phyloP scores from a whole-genome alignment of 1,139 yeast genomes.

The Tardiomyces digboiensis region DNA sequence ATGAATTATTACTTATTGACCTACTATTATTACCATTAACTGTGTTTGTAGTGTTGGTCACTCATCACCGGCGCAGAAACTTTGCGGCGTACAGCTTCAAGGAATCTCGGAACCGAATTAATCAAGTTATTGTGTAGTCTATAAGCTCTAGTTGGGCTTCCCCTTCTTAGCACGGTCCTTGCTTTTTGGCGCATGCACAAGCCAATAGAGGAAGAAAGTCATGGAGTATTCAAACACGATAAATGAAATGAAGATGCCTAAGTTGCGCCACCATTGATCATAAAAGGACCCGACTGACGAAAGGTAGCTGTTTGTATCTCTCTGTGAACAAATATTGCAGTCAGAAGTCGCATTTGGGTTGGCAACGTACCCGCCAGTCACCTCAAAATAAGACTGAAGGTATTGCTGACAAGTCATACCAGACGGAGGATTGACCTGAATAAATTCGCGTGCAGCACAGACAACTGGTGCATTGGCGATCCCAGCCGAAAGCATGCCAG shows the following conservation, averaged over 20 bases:
- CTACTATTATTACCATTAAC: too few relatives aligned
- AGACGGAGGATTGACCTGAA: constrained; percentile 44
- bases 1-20: too few relatives aligned
- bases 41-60: too few relatives aligned
- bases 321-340: constrained; percentile 52
- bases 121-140: too few relatives aligned
- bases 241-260: constrained; percentile 45
- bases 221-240: constrained; percentile 36
- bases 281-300: constrained; percentile 35
- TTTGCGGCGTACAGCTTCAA: too few relatives aligned
- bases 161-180: constrained; percentile 18
- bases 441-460: constrained; percentile 44
- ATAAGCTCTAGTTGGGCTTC: neutral
- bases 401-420: constrained; percentile 53
- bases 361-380: constrained; percentile 41
- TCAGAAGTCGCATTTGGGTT: constrained; percentile 42
- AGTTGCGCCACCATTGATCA: constrained; percentile 47
- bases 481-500: constrained; percentile 43
- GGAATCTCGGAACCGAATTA: too few relatives aligned
- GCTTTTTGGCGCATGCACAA: constrained; percentile 63
- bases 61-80: too few relatives aligned
- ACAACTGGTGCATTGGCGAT: constrained; percentile 46
- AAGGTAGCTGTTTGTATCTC: constrained; percentile 46
- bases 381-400: constrained; percentile 29
- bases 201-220: constrained; percentile 55